Evolutionary conservation across 2,329 filamentous ascomycete species (phyloP), one percentile per base, ranked within the genome.

Genomic region (Arthrinium phaeospermum): DNA sequence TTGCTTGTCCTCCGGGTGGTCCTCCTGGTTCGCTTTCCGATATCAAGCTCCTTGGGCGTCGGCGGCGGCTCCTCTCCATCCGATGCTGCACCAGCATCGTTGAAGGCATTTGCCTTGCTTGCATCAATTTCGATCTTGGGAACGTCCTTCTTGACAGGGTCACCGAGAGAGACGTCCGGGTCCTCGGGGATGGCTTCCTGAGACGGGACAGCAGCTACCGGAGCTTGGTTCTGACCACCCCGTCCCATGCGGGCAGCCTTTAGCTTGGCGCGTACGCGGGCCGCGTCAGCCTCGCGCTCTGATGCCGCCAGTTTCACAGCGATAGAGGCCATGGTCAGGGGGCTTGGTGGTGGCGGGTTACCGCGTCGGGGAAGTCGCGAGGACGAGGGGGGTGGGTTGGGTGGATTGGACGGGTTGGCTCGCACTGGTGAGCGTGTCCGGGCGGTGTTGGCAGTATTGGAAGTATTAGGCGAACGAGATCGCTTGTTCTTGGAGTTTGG

Each of bases 241-340:
- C 78, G 61, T 51, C 76, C 74, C 73, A 72, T 75, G 24, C 85
- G 81, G 3, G 87, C 87, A 0, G 90, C 89, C 76, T 86, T 87
- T 44, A 92, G 84, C 78, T 91, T 92, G 3, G 90, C 90, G 4
- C 90, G 83, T 0, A 91, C 89, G 34, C 90, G 85, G 1, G 90
- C 90, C 1, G 90, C 90, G 74, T 91, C 89, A 4, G 90, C 90
- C 70, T 91, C 89, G 24, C 88, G 85, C 75, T 92, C 90, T 0
- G 90, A 89, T 1, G 90, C 90, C 0, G 89, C 90, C 0, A 92
- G 83, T 79, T 92, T 92, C 41, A 89, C 89, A 0, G 89, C 87
- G 73, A 92, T 92, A 46, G 83, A 86, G 12, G 89, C 88, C 86
- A 91, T 90, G 27, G 87, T 90, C 4, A 91, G 80, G 0, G 89